A percentile compares a stretch with the other conserved stretches of the same genome.
These are phyloP conservation scores for Fusarium piperis DNA, from an alignment of 2,329 filamentous ascomycete species.

Conservation along the genomic window DNA sequence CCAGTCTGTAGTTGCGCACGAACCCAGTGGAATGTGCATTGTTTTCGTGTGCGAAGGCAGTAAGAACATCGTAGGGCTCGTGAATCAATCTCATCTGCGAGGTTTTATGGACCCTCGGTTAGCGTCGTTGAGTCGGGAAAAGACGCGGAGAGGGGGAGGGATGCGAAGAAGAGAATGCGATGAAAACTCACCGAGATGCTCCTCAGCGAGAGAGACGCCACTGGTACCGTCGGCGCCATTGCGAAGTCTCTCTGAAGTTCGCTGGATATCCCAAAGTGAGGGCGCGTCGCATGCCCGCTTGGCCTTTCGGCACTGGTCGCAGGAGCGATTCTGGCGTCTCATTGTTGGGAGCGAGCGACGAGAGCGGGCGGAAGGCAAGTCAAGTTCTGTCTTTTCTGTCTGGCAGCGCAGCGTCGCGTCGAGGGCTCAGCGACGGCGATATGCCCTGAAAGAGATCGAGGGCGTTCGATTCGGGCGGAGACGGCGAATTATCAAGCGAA, in stretches of 20 bases:
- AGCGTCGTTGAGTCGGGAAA: conserved; percentile 32
- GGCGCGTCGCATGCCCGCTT: conserved; percentile 44
- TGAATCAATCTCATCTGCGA: conserved; percentile 42
- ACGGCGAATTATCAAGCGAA: conserved; percentile 5
- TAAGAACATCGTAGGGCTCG: conserved; percentile 43
- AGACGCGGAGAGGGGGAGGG: conserved; percentile 20
- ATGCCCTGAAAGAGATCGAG: not conserved
- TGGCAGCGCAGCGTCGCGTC: conserved; percentile 19
- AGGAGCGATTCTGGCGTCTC: conserved; percentile 44
- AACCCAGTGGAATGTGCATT: conserved; percentile 44
- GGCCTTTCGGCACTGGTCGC: conserved; percentile 44
- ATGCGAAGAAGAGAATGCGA: not conserved
- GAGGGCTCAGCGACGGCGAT: conserved; percentile 13
- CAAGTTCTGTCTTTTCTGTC: conserved; percentile 6
- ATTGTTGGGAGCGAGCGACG: conserved; percentile 22
- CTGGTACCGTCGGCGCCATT: conserved; percentile 30
- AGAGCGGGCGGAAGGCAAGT: not conserved
- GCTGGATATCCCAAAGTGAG: conserved; percentile 43
- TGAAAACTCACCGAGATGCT: conserved; percentile 40
- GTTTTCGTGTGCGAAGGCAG: conserved; percentile 42
- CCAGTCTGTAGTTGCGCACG: conserved; percentile 41
- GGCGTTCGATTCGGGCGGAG: not conserved
- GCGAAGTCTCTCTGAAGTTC: conserved; percentile 40
- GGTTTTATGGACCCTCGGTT: conserved; percentile 35
- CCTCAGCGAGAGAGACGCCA: conserved; percentile 39